A percentile compares a stretch with the other conserved stretches of the same genome.
Evolutionary conservation across 2,329 filamentous ascomycete genomes (phyloP).

Genomic region (Mariannaea sp.): DNA sequence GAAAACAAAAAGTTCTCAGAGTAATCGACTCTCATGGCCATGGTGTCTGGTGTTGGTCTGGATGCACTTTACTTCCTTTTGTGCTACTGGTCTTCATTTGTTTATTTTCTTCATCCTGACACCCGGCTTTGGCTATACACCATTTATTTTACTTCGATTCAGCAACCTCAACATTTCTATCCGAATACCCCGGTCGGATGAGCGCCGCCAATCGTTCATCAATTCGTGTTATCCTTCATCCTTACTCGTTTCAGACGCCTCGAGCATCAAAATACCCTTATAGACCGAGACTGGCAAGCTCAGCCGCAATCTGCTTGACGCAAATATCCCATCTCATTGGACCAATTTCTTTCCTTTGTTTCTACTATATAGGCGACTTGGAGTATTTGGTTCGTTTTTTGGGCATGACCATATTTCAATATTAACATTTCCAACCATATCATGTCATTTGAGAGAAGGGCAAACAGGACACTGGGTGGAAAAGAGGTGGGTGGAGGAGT

Average conservation of each 20-base stretch:
- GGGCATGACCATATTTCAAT: constrained; percentile 28
- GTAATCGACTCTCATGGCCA: constrained; percentile 36
- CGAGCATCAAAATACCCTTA: constrained; percentile 46
- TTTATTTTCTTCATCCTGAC: too few species aligned
- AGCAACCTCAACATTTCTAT: constrained; percentile 28
- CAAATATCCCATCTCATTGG: constrained; percentile 36
- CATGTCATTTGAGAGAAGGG: constrained; percentile 24
- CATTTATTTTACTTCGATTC: constrained; percentile 39
- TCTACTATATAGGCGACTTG: constrained; percentile 34
- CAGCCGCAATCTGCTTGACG: constrained; percentile 39
- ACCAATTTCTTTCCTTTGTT: constrained; percentile 42
- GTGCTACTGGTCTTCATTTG: constrained; percentile 31
- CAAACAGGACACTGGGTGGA: constrained; percentile 26
- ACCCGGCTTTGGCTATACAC: constrained; percentile 27
- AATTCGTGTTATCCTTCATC: constrained; percentile 28
- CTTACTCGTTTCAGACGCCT: constrained; percentile 35
- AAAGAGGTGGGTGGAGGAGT: too few species aligned
- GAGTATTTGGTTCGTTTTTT: constrained; percentile 36
- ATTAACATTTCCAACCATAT: constrained; percentile 24
- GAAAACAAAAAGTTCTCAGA: constrained; percentile 35
- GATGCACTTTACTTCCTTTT: constrained; percentile 28
- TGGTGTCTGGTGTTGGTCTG: constrained; percentile 39
- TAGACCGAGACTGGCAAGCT: constrained; percentile 44
- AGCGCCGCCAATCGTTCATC: constrained; percentile 29
- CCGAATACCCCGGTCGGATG: constrained; percentile 39